phyloP scores from a whole-genome alignment of 805 yeast genomes.

The Suhomyces sp. region DNA sequence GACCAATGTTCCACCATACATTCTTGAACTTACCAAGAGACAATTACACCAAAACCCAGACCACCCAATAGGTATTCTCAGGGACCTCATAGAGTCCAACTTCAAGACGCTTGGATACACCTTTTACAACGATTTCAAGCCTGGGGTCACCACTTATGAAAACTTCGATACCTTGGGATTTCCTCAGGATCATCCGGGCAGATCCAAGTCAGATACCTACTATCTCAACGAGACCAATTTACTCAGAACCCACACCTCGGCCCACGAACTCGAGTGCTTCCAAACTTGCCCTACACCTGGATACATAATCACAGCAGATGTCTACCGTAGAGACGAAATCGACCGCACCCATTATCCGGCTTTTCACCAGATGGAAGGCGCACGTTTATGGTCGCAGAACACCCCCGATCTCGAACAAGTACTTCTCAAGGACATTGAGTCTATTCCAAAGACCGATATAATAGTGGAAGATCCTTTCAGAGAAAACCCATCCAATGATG shows the following conservation, averaged over 20 bases:
- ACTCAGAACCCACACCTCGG: slow-evolving; percentile 92
- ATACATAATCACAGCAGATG: slow-evolving; percentile 91
- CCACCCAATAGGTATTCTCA: slow-evolving; percentile 89
- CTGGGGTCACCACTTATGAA: slow-evolving; percentile 76
- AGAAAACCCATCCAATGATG: slow-evolving; percentile 45
- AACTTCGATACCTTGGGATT: slow-evolving; percentile 93
- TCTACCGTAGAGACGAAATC: slow-evolving; percentile 90
- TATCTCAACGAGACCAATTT: slow-evolving; percentile 72
- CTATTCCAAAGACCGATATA: slow-evolving; percentile 65
- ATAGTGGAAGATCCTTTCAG: slow-evolving; percentile 70
- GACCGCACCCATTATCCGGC: slow-evolving; percentile 96
- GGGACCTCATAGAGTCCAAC: slow-evolving; percentile 66
- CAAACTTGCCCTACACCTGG: slow-evolving; percentile 68
- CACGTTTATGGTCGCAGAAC: slow-evolving; percentile 70
- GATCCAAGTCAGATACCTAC: slow-evolving; percentile 90
- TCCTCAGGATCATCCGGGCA: slow-evolving; percentile 89
- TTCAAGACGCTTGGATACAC: slow-evolving; percentile 69
- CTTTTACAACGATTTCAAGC: slow-evolving; percentile 73
- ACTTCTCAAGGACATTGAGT: slow-evolving; percentile 50
- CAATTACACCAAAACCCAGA: slow-evolving; percentile 67
- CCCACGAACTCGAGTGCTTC: slow-evolving; percentile 91
- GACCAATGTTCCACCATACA: slow-evolving; percentile 83
- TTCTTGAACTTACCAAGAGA: slow-evolving; percentile 64
- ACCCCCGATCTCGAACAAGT: slow-evolving; percentile 42
- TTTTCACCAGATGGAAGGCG: slow-evolving; percentile 98